Evolutionary conservation across 1,284 basidiomycete species (phyloP), one percentile per base, ranked within the genome.

Genomic region (Ceratobasidium sp.): DNA sequence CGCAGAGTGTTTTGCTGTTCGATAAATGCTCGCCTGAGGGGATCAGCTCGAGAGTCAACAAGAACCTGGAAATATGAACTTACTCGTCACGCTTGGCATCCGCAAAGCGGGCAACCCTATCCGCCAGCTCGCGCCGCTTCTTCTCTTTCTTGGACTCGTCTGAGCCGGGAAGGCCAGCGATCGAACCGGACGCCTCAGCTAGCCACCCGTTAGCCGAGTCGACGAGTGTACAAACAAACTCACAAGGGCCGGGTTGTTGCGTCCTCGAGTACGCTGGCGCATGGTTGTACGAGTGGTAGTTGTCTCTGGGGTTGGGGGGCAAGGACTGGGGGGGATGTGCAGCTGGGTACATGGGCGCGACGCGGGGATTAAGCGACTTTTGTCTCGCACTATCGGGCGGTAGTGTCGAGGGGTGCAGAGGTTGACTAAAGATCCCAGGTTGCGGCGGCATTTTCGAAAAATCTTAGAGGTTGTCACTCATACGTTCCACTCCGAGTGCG

Each of bases 1-100:
- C 64, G 37, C 62, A 77, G 76, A 8, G 54, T 34, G 44, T 66
- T 67, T 56, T 69, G 71, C 44, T 71, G 54, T 37, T 69, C 57
- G 74, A 76, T 43, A 62, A 71, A 76, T 29, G 68, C 61, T 54
- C 65, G 59, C 52, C 64, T 59, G 57, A 29, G 43, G 44, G 19
- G 25, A 56, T 61, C 22, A 62, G 76, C 66, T 62, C 51, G 40
- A 62, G 62, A 54, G 61, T 54, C 52, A 32, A 65, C 32, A 88
- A 90, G 81, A 76, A 17, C 77, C 80, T 49, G 61, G 77, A 75
- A 80, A 57, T 77, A 65, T 37, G 57, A 5, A 88, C 91, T 82
- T 82, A 93, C 92, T 93, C 91, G 81, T 93, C 91, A 80, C 90
- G 86, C 76, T 91, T 86, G 82, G 93, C 91, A 80, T 82, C 87